These are phyloP conservation scores for Waltergamsia citrina DNA, from an alignment of 2,329 filamentous ascomycete species.

Conservation along the genomic window DNA sequence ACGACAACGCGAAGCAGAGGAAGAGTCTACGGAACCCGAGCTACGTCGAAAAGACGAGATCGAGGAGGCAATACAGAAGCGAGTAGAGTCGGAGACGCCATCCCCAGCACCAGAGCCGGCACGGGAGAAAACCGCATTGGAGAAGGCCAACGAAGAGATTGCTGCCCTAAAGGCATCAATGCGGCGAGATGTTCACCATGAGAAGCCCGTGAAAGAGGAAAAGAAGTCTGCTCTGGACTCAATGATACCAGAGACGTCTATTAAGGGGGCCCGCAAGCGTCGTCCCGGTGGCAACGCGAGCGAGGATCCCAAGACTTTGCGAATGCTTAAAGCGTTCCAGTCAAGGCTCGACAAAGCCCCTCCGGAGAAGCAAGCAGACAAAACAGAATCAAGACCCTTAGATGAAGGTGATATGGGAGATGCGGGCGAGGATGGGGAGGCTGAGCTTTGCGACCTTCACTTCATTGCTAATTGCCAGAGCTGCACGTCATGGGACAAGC, in stretches of 20 bases:
- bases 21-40: no score
- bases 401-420: slow-evolving; percentile 12
- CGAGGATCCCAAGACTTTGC: slow-evolving; percentile 56
- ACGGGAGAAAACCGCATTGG: slow-evolving; percentile 43
- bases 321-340: slow-evolving; percentile 71
- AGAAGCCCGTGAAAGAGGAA: slow-evolving; percentile 39
- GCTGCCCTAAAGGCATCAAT: slow-evolving; percentile 74
- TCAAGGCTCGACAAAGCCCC: slow-evolving; percentile 57
- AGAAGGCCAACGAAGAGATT: slow-evolving; percentile 71
- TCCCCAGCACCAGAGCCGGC: slow-evolving; percentile 9
- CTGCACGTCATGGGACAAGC: slow-evolving; percentile 74
- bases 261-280: slow-evolving; percentile 57
- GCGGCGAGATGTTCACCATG: slow-evolving; percentile 51
- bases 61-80: slow-evolving; percentile 4
- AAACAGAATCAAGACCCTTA: slow-evolving; percentile 20
- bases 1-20: slow-evolving; percentile 11
- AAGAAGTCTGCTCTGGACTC: slow-evolving; percentile 59
- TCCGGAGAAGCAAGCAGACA: slow-evolving; percentile 28
- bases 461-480: slow-evolving; percentile 95
- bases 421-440: slow-evolving; percentile 49
- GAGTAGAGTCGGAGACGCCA: slow-evolving; percentile 4
- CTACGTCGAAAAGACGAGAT: slow-evolving; percentile 6
- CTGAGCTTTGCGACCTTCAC: slow-evolving; percentile 78
- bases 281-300: slow-evolving; percentile 42
- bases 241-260: slow-evolving; percentile 65